Base-by-base conservation (phyloP, 1,284 basidiomycete species). In the Wallemia mellicola region DNA sequence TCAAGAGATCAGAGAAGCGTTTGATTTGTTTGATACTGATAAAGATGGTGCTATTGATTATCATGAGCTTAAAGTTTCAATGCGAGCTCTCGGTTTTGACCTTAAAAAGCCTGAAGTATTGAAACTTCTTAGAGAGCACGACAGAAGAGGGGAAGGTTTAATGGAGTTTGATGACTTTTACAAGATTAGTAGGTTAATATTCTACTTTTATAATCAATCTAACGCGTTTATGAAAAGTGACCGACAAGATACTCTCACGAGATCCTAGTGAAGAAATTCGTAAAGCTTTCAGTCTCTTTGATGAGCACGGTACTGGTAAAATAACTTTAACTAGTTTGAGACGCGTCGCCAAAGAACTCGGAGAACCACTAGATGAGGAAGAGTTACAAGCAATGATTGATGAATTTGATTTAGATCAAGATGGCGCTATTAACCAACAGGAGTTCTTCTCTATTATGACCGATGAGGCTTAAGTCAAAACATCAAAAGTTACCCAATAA, bases 381-480 rank as follows among this genome's bases (percentile, higher is more conserved):
- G 94, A 98, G 67, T 73, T 98, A 64, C 87, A 95, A 80, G 94
- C 92, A 24, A 99, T 99, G 92, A 99, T 99, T 67, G 94, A 98
- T 67, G 94, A 99, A 73, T 99, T 99, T 67, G 92, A 99, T 71
- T 79, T 99, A 32, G 92, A 99, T 73, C 84, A 92, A 70, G 92
- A 99, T 66, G 89, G 91, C 24, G 91, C 92, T 73, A 98, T 98
- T 69, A 89, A 82, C 69, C 84, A 89, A 68, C 79, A 84, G 68
- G 87, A 92, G 73, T 91, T 92, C 71, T 80, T 87, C 64, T 83
- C 86, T 57, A 95, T 96, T 70, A 92, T 96, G 91, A 86, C 86
- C 59, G 89, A 95, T 71, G 89, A 94, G 27, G 56, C 26, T 11
- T 30, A 24, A 57, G 9, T 30, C 17, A 15, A n/a, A n/a, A n/a